A percentile compares a stretch with the other conserved stretches of the same genome.
phyloP scores from a whole-genome alignment of 148 eudicot species.

The Nepenthes gracilis region DNA sequence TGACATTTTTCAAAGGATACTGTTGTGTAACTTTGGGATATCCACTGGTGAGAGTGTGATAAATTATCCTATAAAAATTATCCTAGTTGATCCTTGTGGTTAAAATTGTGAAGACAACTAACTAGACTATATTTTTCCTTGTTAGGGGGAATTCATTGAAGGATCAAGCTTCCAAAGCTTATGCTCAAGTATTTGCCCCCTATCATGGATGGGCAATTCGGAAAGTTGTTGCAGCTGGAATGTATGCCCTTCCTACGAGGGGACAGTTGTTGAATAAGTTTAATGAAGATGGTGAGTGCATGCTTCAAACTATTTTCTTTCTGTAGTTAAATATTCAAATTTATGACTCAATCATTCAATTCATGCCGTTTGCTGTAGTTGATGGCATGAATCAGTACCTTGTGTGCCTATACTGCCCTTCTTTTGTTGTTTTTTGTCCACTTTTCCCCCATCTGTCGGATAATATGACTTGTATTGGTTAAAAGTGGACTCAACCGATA shows the following conservation, averaged over 20 bases:
- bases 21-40: no score
- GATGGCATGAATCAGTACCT: neutral
- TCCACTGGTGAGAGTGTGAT: no score
- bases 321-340: neutral
- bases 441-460: no score
- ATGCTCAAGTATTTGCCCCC: slow-evolving; percentile 86
- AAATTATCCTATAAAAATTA: no score
- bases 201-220: slow-evolving; percentile 95
- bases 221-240: slow-evolving; percentile 93
- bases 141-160: slow-evolving; percentile 64
- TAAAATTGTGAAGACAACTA: neutral
- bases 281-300: slow-evolving; percentile 80
- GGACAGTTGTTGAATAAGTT: slow-evolving; percentile 64
- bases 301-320: neutral
- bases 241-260: slow-evolving; percentile 95
- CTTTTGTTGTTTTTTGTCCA: no score
- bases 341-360: neutral
- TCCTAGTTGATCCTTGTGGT: neutral
- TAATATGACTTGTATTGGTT: no score
- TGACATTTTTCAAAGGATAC: no score
- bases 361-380: neutral
- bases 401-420: no score
- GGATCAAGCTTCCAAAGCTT: slow-evolving; percentile 82
- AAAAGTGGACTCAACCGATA: no score
- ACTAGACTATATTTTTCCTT: neutral